phyloP scores from a whole-genome alignment of 2,329 filamentous ascomycete species.

The Raffaelea arxii region DNA sequence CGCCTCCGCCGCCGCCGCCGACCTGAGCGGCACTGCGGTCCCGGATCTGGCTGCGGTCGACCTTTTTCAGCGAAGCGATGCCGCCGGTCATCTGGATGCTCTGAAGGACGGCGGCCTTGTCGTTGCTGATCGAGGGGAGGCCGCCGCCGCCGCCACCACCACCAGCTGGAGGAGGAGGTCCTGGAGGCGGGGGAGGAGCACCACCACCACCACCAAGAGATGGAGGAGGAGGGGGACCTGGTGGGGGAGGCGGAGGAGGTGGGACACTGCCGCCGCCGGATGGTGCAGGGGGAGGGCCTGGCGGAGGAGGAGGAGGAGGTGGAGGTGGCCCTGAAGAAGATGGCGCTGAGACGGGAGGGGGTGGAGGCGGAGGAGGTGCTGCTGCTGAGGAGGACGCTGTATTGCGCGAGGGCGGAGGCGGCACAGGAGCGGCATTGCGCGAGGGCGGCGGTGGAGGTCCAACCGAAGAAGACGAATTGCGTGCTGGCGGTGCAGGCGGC shows the following conservation, averaged over 20 bases:
- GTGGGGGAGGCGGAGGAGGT: constrained; percentile 23
- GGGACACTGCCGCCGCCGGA: constrained; percentile 20
- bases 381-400: background rate
- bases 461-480: background rate
- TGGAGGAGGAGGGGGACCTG: constrained; percentile 25
- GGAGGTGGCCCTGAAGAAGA: constrained; percentile 14
- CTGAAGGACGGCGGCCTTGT: constrained; percentile 53
- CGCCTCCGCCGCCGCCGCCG: constrained; percentile 25
- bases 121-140: constrained; percentile 30
- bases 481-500: constrained; percentile 32
- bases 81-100: constrained; percentile 64
- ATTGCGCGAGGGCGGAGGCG: background rate
- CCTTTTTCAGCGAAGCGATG: constrained; percentile 63
- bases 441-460: background rate
- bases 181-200: constrained; percentile 40
- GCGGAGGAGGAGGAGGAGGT: constrained; percentile 30
- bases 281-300: constrained; percentile 32
- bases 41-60: constrained; percentile 58
- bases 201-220: constrained; percentile 22
- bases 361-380: constrained; percentile 27
- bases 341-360: constrained; percentile 25
- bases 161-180: constrained; percentile 40
- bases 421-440: background rate
- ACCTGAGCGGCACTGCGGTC: constrained; percentile 61
- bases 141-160: constrained; percentile 29